Evolutionary conservation across 345 rosid species (phyloP).

Genomic region (Populus simonii): DNA sequence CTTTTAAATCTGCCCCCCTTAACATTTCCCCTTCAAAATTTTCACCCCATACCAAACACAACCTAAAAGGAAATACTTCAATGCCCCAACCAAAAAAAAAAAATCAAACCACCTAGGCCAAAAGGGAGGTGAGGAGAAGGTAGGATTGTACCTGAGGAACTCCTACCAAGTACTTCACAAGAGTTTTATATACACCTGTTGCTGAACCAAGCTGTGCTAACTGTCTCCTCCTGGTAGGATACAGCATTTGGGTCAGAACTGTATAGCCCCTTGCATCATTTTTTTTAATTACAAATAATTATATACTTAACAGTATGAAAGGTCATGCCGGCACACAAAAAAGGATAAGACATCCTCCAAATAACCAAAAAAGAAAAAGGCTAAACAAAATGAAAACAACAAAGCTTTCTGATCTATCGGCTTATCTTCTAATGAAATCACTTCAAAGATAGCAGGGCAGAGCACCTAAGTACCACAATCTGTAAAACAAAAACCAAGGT

Average conservation of each 20-base stretch:
- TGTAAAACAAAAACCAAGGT: constrained; percentile 10
- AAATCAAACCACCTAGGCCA: background rate
- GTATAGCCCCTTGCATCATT: constrained; percentile 6
- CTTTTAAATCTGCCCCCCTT: no score
- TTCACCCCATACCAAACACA: no score
- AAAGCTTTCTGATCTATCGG: background rate
- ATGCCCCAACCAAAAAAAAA: background rate
- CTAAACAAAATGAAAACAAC: background rate
- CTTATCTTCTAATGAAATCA: background rate
- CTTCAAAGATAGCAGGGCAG: background rate
- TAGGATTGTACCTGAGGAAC: constrained; percentile 78
- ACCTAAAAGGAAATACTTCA: background rate
- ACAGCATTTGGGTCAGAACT: constrained; percentile 13
- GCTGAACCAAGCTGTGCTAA: constrained; percentile 97
- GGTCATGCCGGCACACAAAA: background rate
- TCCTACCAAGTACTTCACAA: constrained; percentile 95
- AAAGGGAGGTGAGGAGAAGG: constrained; percentile 5
- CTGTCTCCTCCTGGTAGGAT: constrained; percentile 70
- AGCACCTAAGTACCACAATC: background rate
- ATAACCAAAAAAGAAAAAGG: background rate
- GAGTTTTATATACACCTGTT: constrained; percentile 95
- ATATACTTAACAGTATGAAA: background rate
- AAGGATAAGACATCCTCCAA: background rate
- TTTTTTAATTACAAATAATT: background rate
- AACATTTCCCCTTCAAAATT: no score